A percentile compares a stretch with the other conserved stretches of the same genome.
These are phyloP conservation scores for Lophium mytilinum DNA, from an alignment of 495 filamentous ascomycete genomes.

Conservation along the genomic window DNA sequence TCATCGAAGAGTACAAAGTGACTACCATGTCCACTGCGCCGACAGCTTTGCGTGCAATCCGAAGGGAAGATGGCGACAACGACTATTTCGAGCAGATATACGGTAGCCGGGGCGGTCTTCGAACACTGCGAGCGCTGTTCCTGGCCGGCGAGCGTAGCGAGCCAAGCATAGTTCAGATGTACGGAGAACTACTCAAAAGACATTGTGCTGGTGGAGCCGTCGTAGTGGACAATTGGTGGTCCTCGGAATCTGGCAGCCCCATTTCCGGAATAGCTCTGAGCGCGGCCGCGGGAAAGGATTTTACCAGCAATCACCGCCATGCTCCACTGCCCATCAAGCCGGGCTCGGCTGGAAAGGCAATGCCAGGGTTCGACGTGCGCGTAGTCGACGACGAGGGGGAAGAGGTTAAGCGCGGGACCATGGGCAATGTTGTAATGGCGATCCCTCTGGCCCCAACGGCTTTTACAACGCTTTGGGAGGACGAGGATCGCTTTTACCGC, in stretches of 20 bases:
- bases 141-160: conserved; percentile 86
- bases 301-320: conserved; percentile 25
- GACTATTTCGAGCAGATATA: conserved; percentile 46
- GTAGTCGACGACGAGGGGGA: conserved; percentile 73
- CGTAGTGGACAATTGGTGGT: conserved; percentile 96
- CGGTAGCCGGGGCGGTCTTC: conserved; percentile 58
- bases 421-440: conserved; percentile 86
- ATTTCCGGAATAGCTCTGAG: conserved; percentile 73
- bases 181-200: conserved; percentile 58
- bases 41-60: conserved; percentile 78
- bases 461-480: conserved; percentile 75
- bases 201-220: conserved; percentile 55
- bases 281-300: conserved; percentile 42
- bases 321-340: conserved; percentile 56
- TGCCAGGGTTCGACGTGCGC: conserved; percentile 83
- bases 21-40: conserved; percentile 81
- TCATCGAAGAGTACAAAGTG: conserved; percentile 76
- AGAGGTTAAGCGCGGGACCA: conserved; percentile 56
- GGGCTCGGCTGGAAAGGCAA: conserved; percentile 78
- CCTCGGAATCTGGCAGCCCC: conserved; percentile 81
- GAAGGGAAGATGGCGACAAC: conserved; percentile 74
- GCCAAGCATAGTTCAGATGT: conserved; percentile 73
- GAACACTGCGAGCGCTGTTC: conserved; percentile 63
- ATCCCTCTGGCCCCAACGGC: conserved; percentile 78
- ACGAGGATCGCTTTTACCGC: conserved; percentile 73